These are phyloP conservation scores for Bombardia bombarda DNA, from an alignment of 495 filamentous ascomycete species.

Conservation along the genomic window DNA sequence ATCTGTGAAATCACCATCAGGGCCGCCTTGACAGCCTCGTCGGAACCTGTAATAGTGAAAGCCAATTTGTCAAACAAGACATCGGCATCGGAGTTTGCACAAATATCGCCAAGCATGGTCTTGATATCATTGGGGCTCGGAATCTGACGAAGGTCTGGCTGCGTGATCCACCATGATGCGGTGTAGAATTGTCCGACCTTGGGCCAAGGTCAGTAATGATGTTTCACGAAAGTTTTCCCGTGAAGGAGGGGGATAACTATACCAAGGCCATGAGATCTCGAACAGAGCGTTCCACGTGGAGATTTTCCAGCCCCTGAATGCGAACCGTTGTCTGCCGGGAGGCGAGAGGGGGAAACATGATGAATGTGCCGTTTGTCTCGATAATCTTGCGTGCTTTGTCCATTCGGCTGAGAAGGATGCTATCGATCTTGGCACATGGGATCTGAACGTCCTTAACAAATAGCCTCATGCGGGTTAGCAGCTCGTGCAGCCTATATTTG, in stretches of 20 bases:
- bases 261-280: slow-evolving; percentile 91
- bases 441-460: slow-evolving; percentile 88
- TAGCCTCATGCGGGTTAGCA: slow-evolving; percentile 66
- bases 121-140: slow-evolving; percentile 71
- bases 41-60: slow-evolving; percentile 89
- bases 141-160: slow-evolving; percentile 61
- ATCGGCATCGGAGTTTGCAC: slow-evolving; percentile 90
- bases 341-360: slow-evolving; percentile 79
- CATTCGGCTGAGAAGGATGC: slow-evolving; percentile 79
- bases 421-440: slow-evolving; percentile 84
- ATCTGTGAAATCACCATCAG: slow-evolving; percentile 89
- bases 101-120: slow-evolving; percentile 90
- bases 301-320: slow-evolving; percentile 83
- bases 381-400: slow-evolving; percentile 98
- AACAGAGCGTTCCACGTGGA: slow-evolving; percentile 89
- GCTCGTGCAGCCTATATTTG: slow-evolving; percentile 79
- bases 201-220: slow-evolving; percentile 21
- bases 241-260: slow-evolving; percentile 33
- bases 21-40: slow-evolving; percentile 90
- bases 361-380: slow-evolving; percentile 89
- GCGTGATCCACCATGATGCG: slow-evolving; percentile 89
- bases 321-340: slow-evolving; percentile 71
- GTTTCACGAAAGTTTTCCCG: not conserved
- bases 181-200: slow-evolving; percentile 96
- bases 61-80: slow-evolving; percentile 88